Base-by-base conservation (phyloP, 2,329 filamentous ascomycete species). In the Fusarium vanettenii region DNA sequence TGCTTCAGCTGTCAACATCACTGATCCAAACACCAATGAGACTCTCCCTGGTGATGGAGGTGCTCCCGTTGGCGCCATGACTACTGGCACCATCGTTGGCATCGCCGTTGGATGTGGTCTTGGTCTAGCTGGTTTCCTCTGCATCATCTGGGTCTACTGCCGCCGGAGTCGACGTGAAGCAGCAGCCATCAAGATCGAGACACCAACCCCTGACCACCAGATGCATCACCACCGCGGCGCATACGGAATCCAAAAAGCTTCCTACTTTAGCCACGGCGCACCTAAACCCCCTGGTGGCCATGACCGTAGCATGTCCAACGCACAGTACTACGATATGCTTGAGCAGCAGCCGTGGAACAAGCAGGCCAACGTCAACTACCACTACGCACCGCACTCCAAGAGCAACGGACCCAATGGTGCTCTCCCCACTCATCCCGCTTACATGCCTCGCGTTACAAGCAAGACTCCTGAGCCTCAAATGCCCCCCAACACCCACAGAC, bases 51-150 rank as follows among this genome's bases (percentile, higher is more conserved):
- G 81, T 0, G 79, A 79, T 2, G 79, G 72, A 0, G 71, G 78
- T 4, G 79, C 75, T 0, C 63, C 73, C 0, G 70, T 74, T 1
- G 73, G 73, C 5, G 76, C 76, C 11, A 84, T 90, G 77, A 84
- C 86, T 0, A 84, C 85, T 0, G 86, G 86, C 3, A 86, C 86
- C n/a, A 87, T 90, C 18, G 86, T 87, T 0, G 89, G 89, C 20
- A 90, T 91, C 55, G 84, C 83, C 0, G 79, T 89, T 1, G 88
- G 86, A 14, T 85, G 83, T 8, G 82, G 82, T 0, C 80, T 88
- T 0, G 76, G 86, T 2, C 78, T 90, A 4, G 37, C 87, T 7
- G 82, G 86, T 1, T 84, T 83, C 3, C 72, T 81, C 1, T 84
- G 79, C 3, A 81, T 91, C 1, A 86, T 90, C 60, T 74, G 83